phyloP scores from a whole-genome alignment of 2,329 filamentous ascomycete genomes.

The Penicillium sp. region DNA sequence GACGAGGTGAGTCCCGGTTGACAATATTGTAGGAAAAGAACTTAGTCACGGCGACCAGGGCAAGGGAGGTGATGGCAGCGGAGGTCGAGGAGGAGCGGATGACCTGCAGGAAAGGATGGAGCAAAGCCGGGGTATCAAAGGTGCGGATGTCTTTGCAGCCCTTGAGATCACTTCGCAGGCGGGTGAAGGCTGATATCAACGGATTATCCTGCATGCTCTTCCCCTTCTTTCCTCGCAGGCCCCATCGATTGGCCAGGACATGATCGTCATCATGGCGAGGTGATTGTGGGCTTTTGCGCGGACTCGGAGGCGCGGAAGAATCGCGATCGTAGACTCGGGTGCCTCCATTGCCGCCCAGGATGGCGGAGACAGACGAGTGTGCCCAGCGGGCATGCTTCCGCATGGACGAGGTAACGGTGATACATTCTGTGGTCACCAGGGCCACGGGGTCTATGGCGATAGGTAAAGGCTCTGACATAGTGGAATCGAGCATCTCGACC shows the following conservation, averaged over 20 bases:
- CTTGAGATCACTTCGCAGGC: conserved; percentile 82
- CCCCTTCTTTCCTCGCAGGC: conserved; percentile 88
- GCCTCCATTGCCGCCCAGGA: conserved; percentile 70
- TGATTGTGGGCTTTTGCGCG: conserved; percentile 26
- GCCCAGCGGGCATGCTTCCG: conserved; percentile 96
- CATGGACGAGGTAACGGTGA: conserved; percentile 96
- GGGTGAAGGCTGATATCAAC: conserved; percentile 90
- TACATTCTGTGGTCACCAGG: conserved; percentile 96
- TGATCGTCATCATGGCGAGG: conserved; percentile 41
- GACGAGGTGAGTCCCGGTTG: conserved; percentile 77
- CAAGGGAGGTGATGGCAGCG: conserved; percentile 92
- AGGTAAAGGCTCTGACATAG: conserved; percentile 53
- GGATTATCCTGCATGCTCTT: conserved; percentile 98
- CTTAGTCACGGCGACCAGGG: conserved; percentile 90
- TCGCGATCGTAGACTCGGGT: conserved; percentile 50
- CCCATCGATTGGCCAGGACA: conserved; percentile 79
- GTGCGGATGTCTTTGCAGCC: conserved; percentile 83
- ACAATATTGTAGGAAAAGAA: conserved; percentile 96
- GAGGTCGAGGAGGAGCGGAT: conserved; percentile 95
- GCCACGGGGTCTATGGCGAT: conserved; percentile 90
- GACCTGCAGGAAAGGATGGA: conserved; percentile 94
- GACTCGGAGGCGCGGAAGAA: conserved; percentile 39
- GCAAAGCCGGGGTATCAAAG: conserved; percentile 85
- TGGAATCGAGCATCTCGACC: conserved; percentile 25
- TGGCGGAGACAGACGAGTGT: conserved; percentile 93